A percentile compares a stretch with the other conserved stretches of the same genome.
These are phyloP conservation scores for Cladorrhinum sp. DNA, from an alignment of 2,329 filamentous ascomycete genomes.

Conservation along the genomic window DNA sequence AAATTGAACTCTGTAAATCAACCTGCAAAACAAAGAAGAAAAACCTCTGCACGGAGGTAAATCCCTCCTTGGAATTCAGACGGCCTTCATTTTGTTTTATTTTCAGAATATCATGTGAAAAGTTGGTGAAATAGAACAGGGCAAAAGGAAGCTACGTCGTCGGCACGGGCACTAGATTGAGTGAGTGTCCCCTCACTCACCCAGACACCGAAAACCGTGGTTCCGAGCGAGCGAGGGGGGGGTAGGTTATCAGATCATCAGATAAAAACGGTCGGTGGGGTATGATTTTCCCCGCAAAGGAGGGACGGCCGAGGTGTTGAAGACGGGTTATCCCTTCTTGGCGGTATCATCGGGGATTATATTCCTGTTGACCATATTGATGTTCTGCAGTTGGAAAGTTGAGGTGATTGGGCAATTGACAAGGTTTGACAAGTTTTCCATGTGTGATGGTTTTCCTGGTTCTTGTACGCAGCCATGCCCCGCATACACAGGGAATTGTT, in stretches of 20 bases:
- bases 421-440: neutral
- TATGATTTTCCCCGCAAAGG: neutral
- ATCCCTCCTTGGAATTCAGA: neutral
- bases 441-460: no score
- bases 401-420: neutral
- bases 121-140: neutral
- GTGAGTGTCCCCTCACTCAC: neutral
- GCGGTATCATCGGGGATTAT: neutral
- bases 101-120: neutral
- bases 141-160: no score
- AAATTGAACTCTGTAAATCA: no score
- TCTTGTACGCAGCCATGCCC: no score
- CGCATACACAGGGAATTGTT: no score
- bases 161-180: neutral
- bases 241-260: conserved; percentile 23
- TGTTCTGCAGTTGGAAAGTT: neutral
- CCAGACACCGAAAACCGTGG: conserved; percentile 6
- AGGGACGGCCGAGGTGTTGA: neutral
- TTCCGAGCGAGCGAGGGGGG: neutral
- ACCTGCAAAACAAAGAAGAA: neutral
- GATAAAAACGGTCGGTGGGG: conserved; percentile 12
- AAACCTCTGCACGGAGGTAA: neutral
- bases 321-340: no score
- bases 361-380: neutral
- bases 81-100: neutral